Evolutionary conservation across 2,329 filamentous ascomycete genomes (phyloP), one percentile per base, ranked within the genome.

Genomic region (Cercospora sp.): DNA sequence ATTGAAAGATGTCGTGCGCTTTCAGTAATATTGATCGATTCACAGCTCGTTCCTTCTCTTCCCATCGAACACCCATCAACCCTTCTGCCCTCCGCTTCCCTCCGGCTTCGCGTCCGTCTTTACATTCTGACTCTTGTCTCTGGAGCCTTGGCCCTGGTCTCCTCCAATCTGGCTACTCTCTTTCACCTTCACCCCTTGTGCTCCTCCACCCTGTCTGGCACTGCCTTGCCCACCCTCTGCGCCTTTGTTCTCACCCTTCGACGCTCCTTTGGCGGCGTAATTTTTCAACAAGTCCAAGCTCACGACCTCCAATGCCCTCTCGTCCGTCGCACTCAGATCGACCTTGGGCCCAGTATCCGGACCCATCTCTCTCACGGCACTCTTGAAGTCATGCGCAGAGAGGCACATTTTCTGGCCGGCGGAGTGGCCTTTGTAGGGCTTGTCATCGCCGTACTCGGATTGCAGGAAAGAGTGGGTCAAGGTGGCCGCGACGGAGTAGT

Each of bases 401-500:
- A 72, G 55, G 26, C 68, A 72, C 42, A 67, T 70, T 33, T 68
- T 70, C 42, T 70, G 63, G 5, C 68, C 68, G 28, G 68, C 70
- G 12, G 63, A 61, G 5, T 68, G 64, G 33, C 64, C 67, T 45
- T 69, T 67, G 61, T 65, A 65, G 36, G 64, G 63, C 16, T 53
- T 31, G 33, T 72, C 68, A 53, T 72, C 66, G 62, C 70, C 70
- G 63, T 65, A 68, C 33, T 68, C 64, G 66, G 64, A 70, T 55
- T 72, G 66, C 26, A 70, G 61, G 36, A 72, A 72, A 13, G 53
- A 64, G 61, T 72, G 66, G 9, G 68, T 70, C 12, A 72, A 42
- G 3, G 68, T 70, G 58, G 70, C 70, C n/a, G 70, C 70, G 60
- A 72, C 58, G 61, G 68, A 69, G 62, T 67, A 64, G 33, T 64